These are phyloP conservation scores for Fusarium lateritium DNA, from an alignment of 2,329 filamentous ascomycete species.

Conservation along the genomic window DNA sequence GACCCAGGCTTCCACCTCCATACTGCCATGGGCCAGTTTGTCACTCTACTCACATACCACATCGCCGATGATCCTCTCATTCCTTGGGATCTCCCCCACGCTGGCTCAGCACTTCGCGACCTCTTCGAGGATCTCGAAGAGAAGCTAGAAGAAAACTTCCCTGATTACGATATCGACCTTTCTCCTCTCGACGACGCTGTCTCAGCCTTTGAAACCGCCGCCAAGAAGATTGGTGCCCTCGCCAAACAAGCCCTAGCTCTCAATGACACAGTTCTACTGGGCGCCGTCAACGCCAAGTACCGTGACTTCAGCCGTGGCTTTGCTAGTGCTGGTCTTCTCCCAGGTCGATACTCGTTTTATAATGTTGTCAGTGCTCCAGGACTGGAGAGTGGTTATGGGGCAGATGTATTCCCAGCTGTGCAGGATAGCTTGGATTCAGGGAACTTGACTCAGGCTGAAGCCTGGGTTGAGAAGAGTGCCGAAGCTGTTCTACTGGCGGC, in stretches of 20 bases:
- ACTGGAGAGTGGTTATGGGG: conserved; percentile 35
- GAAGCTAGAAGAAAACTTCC: conserved; percentile 18
- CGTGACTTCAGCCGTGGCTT: conserved; percentile 28
- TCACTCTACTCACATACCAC: conserved; percentile 31
- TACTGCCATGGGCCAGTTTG: conserved; percentile 61
- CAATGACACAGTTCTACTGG: conserved; percentile 10
- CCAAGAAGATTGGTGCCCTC: conserved; percentile 10
- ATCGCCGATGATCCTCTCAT: conserved; percentile 37
- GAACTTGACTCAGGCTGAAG: conserved; percentile 33
- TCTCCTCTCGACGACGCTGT: conserved; percentile 22
- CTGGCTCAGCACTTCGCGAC: conserved; percentile 21
- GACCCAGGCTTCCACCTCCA: conserved; percentile 66
- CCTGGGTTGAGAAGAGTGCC: conserved; percentile 42
- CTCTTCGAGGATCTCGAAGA: conserved; percentile 36
- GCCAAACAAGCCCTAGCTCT: conserved; percentile 17
- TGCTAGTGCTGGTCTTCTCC: conserved; percentile 30
- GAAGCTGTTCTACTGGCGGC: conserved; percentile 35
- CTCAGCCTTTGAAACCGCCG: conserved; percentile 9
- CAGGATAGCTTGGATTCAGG: conserved; percentile 41
- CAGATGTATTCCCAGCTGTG: conserved; percentile 41
- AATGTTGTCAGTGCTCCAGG: conserved; percentile 37
- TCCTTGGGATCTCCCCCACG: conserved; percentile 29
- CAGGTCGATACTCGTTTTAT: conserved; percentile 29
- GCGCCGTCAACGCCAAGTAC: conserved; percentile 25
- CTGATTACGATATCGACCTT: conserved; percentile 5